These are phyloP conservation scores for Phaeomoniella chlamydospora DNA, from an alignment of 2,329 filamentous ascomycete species.

Conservation along the genomic window DNA sequence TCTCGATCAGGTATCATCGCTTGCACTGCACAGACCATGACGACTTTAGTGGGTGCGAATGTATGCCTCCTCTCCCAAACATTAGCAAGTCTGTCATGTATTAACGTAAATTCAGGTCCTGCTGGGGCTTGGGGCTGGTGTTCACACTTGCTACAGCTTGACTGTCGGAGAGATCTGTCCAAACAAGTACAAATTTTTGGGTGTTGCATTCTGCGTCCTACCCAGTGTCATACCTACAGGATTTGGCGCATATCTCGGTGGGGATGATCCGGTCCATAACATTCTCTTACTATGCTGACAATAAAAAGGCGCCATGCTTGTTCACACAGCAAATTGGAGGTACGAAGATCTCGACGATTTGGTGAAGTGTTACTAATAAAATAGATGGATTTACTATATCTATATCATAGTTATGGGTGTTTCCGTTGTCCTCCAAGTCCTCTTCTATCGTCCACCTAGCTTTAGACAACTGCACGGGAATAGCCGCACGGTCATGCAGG, in stretches of 20 bases:
- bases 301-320: slow-evolving; percentile 1
- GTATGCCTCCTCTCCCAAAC: slow-evolving; percentile 2
- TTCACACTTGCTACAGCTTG: slow-evolving; percentile 4
- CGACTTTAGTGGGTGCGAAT: slow-evolving; percentile 16
- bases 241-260: slow-evolving; percentile 6
- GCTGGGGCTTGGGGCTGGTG: not conserved
- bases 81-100: slow-evolving; percentile 2
- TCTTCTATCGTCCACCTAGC: slow-evolving; percentile 27
- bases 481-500: slow-evolving; percentile 18
- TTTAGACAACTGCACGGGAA: slow-evolving; percentile 24
- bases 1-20: slow-evolving; percentile 12
- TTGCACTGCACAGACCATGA: slow-evolving; percentile 14
- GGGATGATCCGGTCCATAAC: not conserved
- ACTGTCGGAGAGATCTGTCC: slow-evolving; percentile 5
- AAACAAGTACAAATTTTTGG: slow-evolving; percentile 5
- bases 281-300: not conserved
- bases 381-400: slow-evolving; percentile 24
- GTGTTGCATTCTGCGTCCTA: slow-evolving; percentile 1
- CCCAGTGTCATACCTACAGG: slow-evolving; percentile 6
- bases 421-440: slow-evolving; percentile 16
- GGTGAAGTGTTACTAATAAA: slow-evolving; percentile 2
- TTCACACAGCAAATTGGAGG: slow-evolving; percentile 3
- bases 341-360: slow-evolving; percentile 4
- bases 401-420: slow-evolving; percentile 19
- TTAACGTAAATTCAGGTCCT: not conserved